phyloP scores from a whole-genome alignment of 441 rosid genomes.

The Geranium incanum region DNA sequence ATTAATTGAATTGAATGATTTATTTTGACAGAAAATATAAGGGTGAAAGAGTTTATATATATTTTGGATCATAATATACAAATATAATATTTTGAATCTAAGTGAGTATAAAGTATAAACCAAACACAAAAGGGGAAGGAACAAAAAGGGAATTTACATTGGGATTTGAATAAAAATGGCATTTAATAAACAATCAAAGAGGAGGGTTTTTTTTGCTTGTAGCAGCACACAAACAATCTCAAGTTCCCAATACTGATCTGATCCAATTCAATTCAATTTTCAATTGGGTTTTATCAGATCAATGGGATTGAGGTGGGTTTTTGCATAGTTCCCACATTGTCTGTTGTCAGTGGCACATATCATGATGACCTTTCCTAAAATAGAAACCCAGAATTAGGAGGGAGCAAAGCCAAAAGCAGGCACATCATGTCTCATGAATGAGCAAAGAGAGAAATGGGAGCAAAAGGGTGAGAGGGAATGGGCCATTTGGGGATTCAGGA shows the following conservation, averaged over 20 bases:
- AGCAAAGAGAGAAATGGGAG: slow-evolving; percentile 7
- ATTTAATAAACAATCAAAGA: too few relatives aligned
- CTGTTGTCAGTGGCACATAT: slow-evolving; percentile 25
- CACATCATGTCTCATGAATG: not conserved
- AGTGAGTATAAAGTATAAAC: too few relatives aligned
- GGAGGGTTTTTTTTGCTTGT: not conserved
- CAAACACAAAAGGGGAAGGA: not conserved
- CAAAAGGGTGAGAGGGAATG: slow-evolving; percentile 22
- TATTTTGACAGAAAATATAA: too few relatives aligned
- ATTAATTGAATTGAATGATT: too few relatives aligned
- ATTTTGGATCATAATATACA: too few relatives aligned
- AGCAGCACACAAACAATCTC: not conserved
- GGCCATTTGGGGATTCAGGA: slow-evolving; percentile 17
- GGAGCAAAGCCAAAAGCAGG: slow-evolving; percentile 14
- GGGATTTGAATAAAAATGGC: too few relatives aligned
- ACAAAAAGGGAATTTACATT: too few relatives aligned
- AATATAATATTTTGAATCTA: too few relatives aligned
- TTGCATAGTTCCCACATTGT: slow-evolving; percentile 43
- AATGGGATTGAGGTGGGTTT: slow-evolving; percentile 12
- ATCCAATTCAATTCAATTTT: not conserved
- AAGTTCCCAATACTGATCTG: not conserved
- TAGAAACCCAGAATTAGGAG: slow-evolving; percentile 23
- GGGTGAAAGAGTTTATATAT: too few relatives aligned
- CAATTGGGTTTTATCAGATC: slow-evolving; percentile 12
- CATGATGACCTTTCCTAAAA: slow-evolving; percentile 35